Conservation (phyloP, 1,139 yeast genomes). For the Geotrichum reessii region DNA sequence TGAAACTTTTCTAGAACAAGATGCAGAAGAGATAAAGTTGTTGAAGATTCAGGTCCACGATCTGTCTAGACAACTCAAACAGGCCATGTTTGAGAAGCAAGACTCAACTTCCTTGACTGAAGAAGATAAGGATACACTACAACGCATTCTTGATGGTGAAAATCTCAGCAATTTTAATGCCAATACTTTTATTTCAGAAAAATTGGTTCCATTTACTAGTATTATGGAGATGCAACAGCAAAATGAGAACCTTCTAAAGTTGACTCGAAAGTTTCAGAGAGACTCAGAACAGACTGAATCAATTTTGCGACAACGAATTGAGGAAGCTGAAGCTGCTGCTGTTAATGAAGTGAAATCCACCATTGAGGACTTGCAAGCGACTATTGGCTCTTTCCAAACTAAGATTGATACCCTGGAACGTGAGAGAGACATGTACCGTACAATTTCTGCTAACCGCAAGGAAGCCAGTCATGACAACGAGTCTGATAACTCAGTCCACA, state of each 20-base stretch:
- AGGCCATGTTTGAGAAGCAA: constrained; percentile 60
- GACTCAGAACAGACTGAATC: constrained; percentile 55
- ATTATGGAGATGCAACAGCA: constrained; percentile 64
- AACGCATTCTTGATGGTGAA: constrained; percentile 38
- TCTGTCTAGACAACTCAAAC: constrained; percentile 73
- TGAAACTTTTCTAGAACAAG: constrained; percentile 27
- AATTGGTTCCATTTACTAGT: constrained; percentile 64
- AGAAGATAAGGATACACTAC: constrained; percentile 52
- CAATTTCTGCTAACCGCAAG: constrained; percentile 35
- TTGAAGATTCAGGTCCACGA: constrained; percentile 57
- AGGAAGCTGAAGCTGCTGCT: constrained; percentile 52
- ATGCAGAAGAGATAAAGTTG: constrained; percentile 35
- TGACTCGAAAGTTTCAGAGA: constrained; percentile 63
- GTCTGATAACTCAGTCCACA: neutral
- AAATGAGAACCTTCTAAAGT: constrained; percentile 63
- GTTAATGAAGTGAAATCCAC: constrained; percentile 73
- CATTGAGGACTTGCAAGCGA: constrained; percentile 59
- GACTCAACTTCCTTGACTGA: constrained; percentile 48
- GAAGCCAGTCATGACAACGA: constrained; percentile 23
- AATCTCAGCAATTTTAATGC: constrained; percentile 51
- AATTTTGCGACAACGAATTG: constrained; percentile 42
- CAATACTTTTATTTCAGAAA: constrained; percentile 61
- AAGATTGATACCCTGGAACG: constrained; percentile 51
- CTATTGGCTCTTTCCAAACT: constrained; percentile 47
- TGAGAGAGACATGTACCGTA: constrained; percentile 63